Conservation (phyloP, 768 basidiomycete genomes). For the Lentinula sp. region DNA sequence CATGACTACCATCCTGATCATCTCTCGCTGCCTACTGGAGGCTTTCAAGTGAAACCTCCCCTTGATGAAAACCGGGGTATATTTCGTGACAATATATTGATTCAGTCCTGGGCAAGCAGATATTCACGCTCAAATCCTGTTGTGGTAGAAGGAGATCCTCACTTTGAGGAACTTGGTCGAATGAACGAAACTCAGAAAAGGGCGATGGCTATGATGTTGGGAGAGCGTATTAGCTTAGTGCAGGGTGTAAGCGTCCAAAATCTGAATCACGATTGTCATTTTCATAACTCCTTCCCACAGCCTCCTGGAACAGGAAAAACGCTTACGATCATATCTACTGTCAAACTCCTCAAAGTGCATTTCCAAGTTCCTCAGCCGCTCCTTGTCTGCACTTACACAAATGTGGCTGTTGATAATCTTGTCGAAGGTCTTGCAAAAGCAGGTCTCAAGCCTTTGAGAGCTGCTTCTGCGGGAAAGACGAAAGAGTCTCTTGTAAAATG, state of each 20-base stretch:
- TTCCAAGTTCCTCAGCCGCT: constrained; percentile 82
- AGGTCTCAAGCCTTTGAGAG: constrained; percentile 68
- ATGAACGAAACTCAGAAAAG: constrained; percentile 74
- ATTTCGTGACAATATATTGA: constrained; percentile 67
- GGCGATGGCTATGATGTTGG: constrained; percentile 85
- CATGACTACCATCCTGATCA: constrained; percentile 17
- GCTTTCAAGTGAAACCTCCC: not conserved
- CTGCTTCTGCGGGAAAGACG: constrained; percentile 61
- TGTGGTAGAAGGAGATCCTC: constrained; percentile 72
- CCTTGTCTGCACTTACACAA: constrained; percentile 92
- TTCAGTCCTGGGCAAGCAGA: constrained; percentile 77
- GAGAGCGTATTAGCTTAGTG: constrained; percentile 69
- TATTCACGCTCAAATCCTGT: constrained; percentile 57
- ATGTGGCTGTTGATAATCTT: constrained; percentile 89
- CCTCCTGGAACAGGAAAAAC: constrained; percentile 94
- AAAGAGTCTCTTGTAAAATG: constrained; percentile 46
- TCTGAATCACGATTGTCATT: constrained; percentile 1
- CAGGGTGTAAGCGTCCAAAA: constrained; percentile 63
- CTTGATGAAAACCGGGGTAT: constrained; percentile 30
- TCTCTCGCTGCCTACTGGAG: constrained; percentile 2
- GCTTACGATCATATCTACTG: constrained; percentile 81
- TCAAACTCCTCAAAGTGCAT: constrained; percentile 75
- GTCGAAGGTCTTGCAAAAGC: constrained; percentile 62
- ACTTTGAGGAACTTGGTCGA: constrained; percentile 40
- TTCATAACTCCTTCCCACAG: constrained; percentile 28